Conservation (phyloP, 192 early-diverging fungal genomes). For the Gaertneriomyces semiglobifer region DNA sequence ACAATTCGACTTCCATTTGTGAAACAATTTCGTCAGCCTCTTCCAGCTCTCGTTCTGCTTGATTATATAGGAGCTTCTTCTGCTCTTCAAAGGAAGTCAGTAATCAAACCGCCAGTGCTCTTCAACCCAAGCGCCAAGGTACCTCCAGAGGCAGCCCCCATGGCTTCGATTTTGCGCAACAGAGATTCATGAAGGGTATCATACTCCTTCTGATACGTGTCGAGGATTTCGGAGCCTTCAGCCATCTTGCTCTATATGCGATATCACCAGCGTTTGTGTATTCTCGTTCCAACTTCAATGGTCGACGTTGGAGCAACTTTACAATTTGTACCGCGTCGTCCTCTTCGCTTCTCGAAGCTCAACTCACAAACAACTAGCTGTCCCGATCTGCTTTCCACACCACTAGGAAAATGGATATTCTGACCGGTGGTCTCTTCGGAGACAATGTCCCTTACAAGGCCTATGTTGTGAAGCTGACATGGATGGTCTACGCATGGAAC, state of each 20-base stretch:
- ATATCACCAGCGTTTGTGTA: too few relatives aligned
- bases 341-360: too few relatives aligned
- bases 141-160: slow-evolving; percentile 64
- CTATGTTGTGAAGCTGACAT: slow-evolving; percentile 70
- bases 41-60: slow-evolving; percentile 78
- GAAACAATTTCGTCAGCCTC: slow-evolving; percentile 89
- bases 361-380: too few relatives aligned
- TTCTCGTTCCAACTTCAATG: too few relatives aligned
- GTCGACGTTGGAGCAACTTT: too few relatives aligned
- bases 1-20: slow-evolving; percentile 92
- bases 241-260: slow-evolving; percentile 7
- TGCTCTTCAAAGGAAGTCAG: slow-evolving; percentile 50
- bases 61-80: slow-evolving; percentile 70
- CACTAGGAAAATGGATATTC: too few relatives aligned
- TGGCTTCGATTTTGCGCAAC: slow-evolving; percentile 52
- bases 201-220: slow-evolving; percentile 86
- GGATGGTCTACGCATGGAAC: slow-evolving; percentile 72
- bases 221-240: slow-evolving; percentile 72
- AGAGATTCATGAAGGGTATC: slow-evolving; percentile 56
- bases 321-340: too few relatives aligned
- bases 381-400: too few relatives aligned
- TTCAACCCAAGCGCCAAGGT: slow-evolving; percentile 1
- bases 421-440: not conserved
- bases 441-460: slow-evolving; percentile 68
- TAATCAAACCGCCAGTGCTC: not conserved